Percentiles rank a stretch among this genome's conserved stretches.
Evolutionary conservation across 495 filamentous ascomycete genomes (phyloP).

Genomic region (Staphylotrichum tortipilum): DNA sequence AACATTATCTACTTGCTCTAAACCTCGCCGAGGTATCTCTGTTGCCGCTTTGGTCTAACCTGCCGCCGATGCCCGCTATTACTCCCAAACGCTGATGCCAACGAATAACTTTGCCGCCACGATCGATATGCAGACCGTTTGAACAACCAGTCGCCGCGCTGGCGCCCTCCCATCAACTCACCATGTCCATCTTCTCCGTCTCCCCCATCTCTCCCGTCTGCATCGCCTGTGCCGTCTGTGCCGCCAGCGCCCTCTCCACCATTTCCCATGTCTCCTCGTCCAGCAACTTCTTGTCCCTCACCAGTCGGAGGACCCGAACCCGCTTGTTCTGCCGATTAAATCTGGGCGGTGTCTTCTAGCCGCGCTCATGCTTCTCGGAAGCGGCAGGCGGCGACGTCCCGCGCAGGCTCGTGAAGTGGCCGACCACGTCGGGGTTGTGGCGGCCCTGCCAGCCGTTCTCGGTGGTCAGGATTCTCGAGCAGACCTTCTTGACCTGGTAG

Average conservation of each 20-base stretch:
- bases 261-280: too few relatives aligned
- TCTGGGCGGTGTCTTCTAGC: background rate
- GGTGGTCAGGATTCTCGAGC: background rate
- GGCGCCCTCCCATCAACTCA: too few relatives aligned
- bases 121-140: background rate
- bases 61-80: background rate
- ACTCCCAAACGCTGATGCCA: background rate
- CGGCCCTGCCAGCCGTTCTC: slow-evolving; percentile 1
- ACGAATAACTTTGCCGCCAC: background rate
- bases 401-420: background rate
- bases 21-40: background rate
- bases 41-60: background rate
- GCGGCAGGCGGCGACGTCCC: background rate
- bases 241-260: too few relatives aligned
- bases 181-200: too few relatives aligned
- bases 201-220: too few relatives aligned
- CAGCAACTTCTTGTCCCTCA: too few relatives aligned
- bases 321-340: too few relatives aligned
- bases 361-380: background rate
- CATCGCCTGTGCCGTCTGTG: too few relatives aligned
- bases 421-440: background rate
- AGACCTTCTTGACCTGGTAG: slow-evolving; percentile 11
- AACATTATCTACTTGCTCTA: too few relatives aligned
- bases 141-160: too few relatives aligned
- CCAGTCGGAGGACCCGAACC: too few relatives aligned